Conservation (phyloP, 495 filamentous ascomycete species). For the Neohortaea acidophila region DNA sequence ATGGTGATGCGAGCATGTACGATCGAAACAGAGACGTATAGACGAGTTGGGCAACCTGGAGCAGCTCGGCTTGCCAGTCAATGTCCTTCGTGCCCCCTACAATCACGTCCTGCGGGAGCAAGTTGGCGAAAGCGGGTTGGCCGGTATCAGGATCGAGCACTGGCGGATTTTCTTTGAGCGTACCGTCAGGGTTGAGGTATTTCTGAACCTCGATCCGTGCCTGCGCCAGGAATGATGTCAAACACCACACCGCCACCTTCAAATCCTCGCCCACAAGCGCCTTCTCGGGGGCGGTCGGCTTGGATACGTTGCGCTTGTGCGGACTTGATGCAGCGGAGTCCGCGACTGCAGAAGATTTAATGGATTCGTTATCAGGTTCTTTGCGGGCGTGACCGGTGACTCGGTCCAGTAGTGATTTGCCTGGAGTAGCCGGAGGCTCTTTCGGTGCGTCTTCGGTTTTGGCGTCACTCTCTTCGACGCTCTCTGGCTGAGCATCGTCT, state of each 20-base stretch:
- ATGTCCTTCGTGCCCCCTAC: conserved; percentile 26
- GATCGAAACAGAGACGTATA: conserved; percentile 89
- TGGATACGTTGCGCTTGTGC: conserved; percentile 17
- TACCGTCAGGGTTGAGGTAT: conserved; percentile 61
- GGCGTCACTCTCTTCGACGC: conserved; percentile 11
- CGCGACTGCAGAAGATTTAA: conserved; percentile 40
- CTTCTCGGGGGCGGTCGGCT: conserved; percentile 28
- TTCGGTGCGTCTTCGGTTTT: conserved; percentile 22
- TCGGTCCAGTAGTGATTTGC: conserved; percentile 28
- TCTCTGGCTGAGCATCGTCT: conserved; percentile 21
- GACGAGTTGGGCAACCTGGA: conserved; percentile 61
- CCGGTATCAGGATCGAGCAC: conserved; percentile 35
- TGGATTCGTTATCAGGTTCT: conserved; percentile 48
- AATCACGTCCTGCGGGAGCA: conserved; percentile 22
- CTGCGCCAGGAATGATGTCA: conserved; percentile 73
- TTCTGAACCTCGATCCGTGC: conserved; percentile 67
- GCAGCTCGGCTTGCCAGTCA: conserved; percentile 53
- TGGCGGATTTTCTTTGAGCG: conserved; percentile 43
- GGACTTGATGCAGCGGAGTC: conserved; percentile 34
- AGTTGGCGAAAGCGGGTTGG: conserved; percentile 25
- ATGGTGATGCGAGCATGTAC: conserved; percentile 78
- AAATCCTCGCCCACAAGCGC: conserved; percentile 65
- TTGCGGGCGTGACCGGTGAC: conserved; percentile 35
- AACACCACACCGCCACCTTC: conserved; percentile 57
- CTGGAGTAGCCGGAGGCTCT: conserved; percentile 17